Base-by-base conservation (phyloP, 805 yeast species). In the Saccharomycopsis olivae region DNA sequence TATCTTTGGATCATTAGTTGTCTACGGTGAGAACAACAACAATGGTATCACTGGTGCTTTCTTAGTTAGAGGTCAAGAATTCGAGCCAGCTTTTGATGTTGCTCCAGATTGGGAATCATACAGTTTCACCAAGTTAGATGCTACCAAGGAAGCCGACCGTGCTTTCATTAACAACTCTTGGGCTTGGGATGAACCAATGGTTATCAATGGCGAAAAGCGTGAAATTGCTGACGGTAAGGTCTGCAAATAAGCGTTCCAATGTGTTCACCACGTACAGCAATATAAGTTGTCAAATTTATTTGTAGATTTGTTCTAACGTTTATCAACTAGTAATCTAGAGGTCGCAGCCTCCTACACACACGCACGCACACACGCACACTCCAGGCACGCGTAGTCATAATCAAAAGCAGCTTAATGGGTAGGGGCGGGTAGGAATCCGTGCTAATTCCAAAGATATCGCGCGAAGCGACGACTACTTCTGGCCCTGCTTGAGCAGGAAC, bases 21-120 rank as follows among this genome's bases (percentile, higher is more conserved):
- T 92, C 53, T 89, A 83, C 71, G 98, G 98, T 68, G 96, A 84
- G 73, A 86, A 87, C 87, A 89, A 87, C 82, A 71, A 80, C 80
- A 89, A 89, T 69, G 97, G 96, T 72, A 88, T 89, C 61, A 69
- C 84, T 54, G 96, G 95, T 72, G 94, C 81, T 60, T 80, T 89
- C 74, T 66, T 92, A 59, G 79, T 89, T 59, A 87, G 97, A 71
- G 98, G 98, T 57, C 85, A 89, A 67, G 95, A 89, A 48, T 67
- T 55, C 60, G 73, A 54, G 43, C 95, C 96, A 64, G 98, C 96
- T 49, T 86, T 89, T 59, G 83, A 89, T 51, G 97, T 92, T 64
- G 98, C 97, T 59, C 96, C 98, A 65, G 98, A 92, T 69, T 87
- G 95, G 94, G 97, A 89, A 70, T 85, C 96, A 36, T 89, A 85